Evolutionary conservation across 2,329 filamentous ascomycete genomes (phyloP), one percentile per base, ranked within the genome.

Genomic region (Cladosporium sp.): DNA sequence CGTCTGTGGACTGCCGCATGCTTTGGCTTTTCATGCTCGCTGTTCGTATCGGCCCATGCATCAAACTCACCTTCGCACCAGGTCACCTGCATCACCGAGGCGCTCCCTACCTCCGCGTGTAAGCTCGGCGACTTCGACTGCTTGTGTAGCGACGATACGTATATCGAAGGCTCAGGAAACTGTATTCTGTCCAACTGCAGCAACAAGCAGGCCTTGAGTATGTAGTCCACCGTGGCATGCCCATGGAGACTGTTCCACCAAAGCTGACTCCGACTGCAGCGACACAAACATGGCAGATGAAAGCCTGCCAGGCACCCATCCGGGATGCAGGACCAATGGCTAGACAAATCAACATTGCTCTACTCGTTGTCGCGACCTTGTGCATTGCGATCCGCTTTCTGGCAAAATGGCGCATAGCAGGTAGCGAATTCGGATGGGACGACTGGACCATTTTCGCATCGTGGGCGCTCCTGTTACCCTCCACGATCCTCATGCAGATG

Each of bases 361-460:
- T 55, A n/a, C 22, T 55, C 25, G 39, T 25, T 3, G 12, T 55
- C 17, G 38, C 51, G 4, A 45, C 51, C 12, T 14, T 45, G 12
- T 43, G 38, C 17, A 25, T 55, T 12, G 4, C 17, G 7, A 34
- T 43, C 7, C 51, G 51, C 17, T 55, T 55, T 12, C 3, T 55
- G 28, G 38, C 51, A 8, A 38, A 38, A 3, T 55, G 51, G 51
- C 39, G 51, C 11, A 39, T 43, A 8, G 15, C 14, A 43, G 38
- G 51, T 11, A 55, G 51, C 39, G 30, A 28, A 1, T 4, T 55
- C 15, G 59, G 59, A 28, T 61, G 59, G 59, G 59, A 61, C 30
- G 59, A 61, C 37, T 61, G 55, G 55, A 50, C 47, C 1, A 58
- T 58, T 5, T 28, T 60, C 6, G 40, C 8, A 25, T 22, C 37